phyloP scores from a whole-genome alignment of 371 early-diverging fungal species.

The Zopfochytrium polystomum region DNA sequence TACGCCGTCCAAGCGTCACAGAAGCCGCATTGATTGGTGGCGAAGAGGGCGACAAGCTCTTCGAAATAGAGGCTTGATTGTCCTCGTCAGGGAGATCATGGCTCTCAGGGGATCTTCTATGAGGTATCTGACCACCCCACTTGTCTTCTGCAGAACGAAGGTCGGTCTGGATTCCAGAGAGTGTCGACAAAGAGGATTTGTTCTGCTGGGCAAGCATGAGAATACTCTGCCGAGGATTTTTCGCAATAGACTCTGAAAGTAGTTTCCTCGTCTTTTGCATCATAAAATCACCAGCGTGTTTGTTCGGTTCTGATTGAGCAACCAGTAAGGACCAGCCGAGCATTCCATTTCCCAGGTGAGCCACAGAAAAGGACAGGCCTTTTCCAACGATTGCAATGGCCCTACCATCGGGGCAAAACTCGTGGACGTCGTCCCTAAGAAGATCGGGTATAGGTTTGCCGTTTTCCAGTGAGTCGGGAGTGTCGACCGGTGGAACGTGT shows the following conservation, averaged over 20 bases:
- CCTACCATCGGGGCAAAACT: slow-evolving; percentile 40
- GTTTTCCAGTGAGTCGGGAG: slow-evolving; percentile 33
- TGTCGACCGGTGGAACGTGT: slow-evolving; percentile 33
- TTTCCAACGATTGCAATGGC: slow-evolving; percentile 35
- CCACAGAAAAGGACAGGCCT: slow-evolving; percentile 39
- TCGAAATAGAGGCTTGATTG: background rate
- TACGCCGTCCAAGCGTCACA: too few relatives aligned
- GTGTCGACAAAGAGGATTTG: background rate
- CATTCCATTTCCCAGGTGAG: slow-evolving; percentile 46
- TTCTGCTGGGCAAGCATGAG: background rate
- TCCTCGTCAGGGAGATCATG: slow-evolving; percentile 2
- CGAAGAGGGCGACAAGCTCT: background rate
- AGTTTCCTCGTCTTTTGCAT: slow-evolving; percentile 25
- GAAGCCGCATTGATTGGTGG: background rate
- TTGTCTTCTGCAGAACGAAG: slow-evolving; percentile 32
- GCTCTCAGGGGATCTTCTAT: background rate
- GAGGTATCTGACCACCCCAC: slow-evolving; percentile 15
- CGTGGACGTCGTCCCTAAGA: slow-evolving; percentile 26
- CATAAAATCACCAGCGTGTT: slow-evolving; percentile 28
- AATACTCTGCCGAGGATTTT: slow-evolving; percentile 3
- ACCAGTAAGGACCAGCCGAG: slow-evolving; percentile 48
- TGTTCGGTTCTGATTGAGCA: slow-evolving; percentile 36
- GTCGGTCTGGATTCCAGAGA: slow-evolving; percentile 22
- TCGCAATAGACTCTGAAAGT: slow-evolving; percentile 30
- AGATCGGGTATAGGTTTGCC: slow-evolving; percentile 34